Percentiles rank a stretch among this genome's conserved stretches.
Conservation (phyloP, 2,329 filamentous ascomycete genomes). For the Talaromyces sp. region DNA sequence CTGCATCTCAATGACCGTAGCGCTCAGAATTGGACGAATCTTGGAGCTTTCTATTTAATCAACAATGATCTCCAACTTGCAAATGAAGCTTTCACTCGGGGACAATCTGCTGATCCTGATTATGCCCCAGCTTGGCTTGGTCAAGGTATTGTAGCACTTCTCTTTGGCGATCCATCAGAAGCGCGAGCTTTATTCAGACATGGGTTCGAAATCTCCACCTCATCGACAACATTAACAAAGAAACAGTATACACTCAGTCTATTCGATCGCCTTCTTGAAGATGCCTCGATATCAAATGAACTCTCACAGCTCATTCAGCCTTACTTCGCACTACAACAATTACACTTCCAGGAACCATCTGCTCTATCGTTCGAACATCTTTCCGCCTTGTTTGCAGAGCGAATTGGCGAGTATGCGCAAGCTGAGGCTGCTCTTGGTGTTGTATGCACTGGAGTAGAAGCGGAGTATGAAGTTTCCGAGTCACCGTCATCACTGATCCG, state of each 20-base stretch:
- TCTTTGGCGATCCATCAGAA: constrained; percentile 70
- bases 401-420: constrained; percentile 63
- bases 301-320: constrained; percentile 70
- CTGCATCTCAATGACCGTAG: constrained; percentile 88
- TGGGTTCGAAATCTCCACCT: constrained; percentile 85
- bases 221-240: constrained; percentile 68
- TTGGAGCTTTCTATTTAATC: constrained; percentile 79
- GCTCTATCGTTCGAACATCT: constrained; percentile 74
- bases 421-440: constrained; percentile 62
- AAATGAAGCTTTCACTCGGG: constrained; percentile 82
- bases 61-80: constrained; percentile 82
- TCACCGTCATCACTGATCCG: constrained; percentile 67
- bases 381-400: constrained; percentile 74
- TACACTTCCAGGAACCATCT: constrained; percentile 65
- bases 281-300: constrained; percentile 51
- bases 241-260: constrained; percentile 74
- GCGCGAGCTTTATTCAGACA: constrained; percentile 85
- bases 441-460: constrained; percentile 68
- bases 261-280: constrained; percentile 73
- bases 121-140: constrained; percentile 92
- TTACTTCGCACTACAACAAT: constrained; percentile 80
- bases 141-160: constrained; percentile 77
- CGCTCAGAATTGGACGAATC: constrained; percentile 81
- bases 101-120: constrained; percentile 91
- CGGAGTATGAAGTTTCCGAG: constrained; percentile 79